phyloP scores from a whole-genome alignment of 139 green algal species.

The Auxenochlorella protothecoides region DNA sequence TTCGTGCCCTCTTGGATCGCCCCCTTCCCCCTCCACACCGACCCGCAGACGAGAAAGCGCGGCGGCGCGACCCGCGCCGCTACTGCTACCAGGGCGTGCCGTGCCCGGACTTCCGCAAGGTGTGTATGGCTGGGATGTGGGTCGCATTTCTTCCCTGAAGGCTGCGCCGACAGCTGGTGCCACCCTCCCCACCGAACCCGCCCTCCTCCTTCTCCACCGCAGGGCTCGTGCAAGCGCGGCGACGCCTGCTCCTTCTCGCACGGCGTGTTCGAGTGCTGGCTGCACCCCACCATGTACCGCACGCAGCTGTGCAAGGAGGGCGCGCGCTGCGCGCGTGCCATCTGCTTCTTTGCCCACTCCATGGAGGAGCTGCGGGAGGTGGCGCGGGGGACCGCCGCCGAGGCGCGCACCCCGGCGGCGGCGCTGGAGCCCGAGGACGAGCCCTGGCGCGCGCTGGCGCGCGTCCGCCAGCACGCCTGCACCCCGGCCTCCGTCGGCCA shows the following conservation, averaged over 20 bases:
- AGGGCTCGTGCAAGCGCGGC: slow-evolving; percentile 19
- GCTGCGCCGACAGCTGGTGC: too few relatives aligned
- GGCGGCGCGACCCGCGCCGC: slow-evolving; percentile 50
- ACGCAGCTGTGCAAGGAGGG: slow-evolving; percentile 74
- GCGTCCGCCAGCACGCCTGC: too few relatives aligned
- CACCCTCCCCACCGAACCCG: too few relatives aligned
- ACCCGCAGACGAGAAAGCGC: slow-evolving; percentile 61
- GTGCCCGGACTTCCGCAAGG: slow-evolving; percentile 82
- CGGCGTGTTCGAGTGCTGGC: slow-evolving; percentile 34
- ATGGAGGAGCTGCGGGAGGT: slow-evolving; percentile 52
- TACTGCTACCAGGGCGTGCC: slow-evolving; percentile 58
- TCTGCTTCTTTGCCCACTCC: slow-evolving; percentile 87
- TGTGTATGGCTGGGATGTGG: slow-evolving; percentile 7
- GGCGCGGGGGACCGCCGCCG: too few relatives aligned
- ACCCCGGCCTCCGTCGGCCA: too few relatives aligned
- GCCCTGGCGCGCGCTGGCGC: too few relatives aligned
- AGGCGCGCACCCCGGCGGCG: too few relatives aligned
- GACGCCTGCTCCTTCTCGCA: slow-evolving; percentile 18
- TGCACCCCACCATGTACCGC: slow-evolving; percentile 45
- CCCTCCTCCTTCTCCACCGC: background rate
- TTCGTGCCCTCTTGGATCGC: too few relatives aligned
- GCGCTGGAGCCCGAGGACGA: too few relatives aligned
- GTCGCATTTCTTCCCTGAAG: background rate
- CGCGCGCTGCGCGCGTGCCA: slow-evolving; percentile 46
- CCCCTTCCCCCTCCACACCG: background rate